Conservation (phyloP, 768 basidiomycete species). For the Paxillus ammoniavirescens region DNA sequence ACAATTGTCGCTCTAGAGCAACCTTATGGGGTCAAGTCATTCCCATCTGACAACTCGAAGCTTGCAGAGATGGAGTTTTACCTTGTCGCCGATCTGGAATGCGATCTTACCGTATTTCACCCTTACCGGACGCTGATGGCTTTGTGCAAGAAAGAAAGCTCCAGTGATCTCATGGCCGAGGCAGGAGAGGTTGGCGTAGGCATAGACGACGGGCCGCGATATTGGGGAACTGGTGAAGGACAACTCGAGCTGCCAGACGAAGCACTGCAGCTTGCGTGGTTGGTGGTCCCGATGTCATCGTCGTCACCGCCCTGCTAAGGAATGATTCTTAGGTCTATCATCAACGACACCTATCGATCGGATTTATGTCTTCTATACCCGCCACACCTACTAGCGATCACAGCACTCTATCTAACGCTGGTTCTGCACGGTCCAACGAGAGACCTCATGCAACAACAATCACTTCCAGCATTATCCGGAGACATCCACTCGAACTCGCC, state of each 20-base stretch:
- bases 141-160: constrained; percentile 61
- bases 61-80: constrained; percentile 99
- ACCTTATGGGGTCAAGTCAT: constrained; percentile 73
- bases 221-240: constrained; percentile 81
- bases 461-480: constrained; percentile 23
- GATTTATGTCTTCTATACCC: constrained; percentile 93
- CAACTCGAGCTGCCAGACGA: constrained; percentile 72
- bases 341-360: constrained; percentile 95
- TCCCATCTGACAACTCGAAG: constrained; percentile 85
- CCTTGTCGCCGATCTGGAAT: constrained; percentile 93
- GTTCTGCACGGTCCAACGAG: constrained; percentile 65
- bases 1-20: constrained; percentile 40
- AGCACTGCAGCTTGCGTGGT: constrained; percentile 92
- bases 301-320: neutral
- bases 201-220: constrained; percentile 56
- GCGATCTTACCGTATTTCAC: constrained; percentile 90
- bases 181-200: constrained; percentile 53
- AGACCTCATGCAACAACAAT: constrained; percentile 40
- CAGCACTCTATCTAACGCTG: constrained; percentile 87
- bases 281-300: constrained; percentile 19
- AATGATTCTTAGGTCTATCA: constrained; percentile 70
- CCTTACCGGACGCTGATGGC: constrained; percentile 88
- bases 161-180: constrained; percentile 47
- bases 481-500: constrained; percentile 36
- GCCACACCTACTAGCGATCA: constrained; percentile 91